Evolutionary conservation across 208 protist genomes (phyloP).

Genomic region (Angomonas ambiguus): DNA sequence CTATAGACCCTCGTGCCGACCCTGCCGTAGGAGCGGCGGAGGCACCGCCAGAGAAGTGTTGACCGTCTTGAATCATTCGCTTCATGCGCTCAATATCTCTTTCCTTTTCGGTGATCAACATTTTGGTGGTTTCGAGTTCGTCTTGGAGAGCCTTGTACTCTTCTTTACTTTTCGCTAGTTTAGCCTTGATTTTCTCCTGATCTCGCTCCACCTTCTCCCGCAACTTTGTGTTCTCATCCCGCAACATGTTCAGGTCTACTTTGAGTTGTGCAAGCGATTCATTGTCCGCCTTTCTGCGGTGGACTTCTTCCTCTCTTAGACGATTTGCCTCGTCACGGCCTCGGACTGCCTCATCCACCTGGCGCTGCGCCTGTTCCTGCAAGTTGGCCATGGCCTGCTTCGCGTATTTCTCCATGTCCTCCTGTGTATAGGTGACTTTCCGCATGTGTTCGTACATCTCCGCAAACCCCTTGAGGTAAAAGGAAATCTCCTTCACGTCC

Average conservation of each 20-base stretch:
- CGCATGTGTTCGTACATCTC: constrained; percentile 75
- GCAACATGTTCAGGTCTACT: constrained; percentile 66
- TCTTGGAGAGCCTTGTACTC: constrained; percentile 72
- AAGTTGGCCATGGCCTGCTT: constrained; percentile 48
- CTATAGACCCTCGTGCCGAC: constrained; percentile 7
- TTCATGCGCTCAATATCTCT: constrained; percentile 75
- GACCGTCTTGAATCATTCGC: constrained; percentile 70
- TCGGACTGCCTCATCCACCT: constrained; percentile 62
- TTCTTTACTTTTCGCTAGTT: constrained; percentile 76
- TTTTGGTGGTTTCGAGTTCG: constrained; percentile 55
- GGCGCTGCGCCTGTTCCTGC: constrained; percentile 66
- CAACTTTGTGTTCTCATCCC: constrained; percentile 82
- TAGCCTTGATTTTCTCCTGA: constrained; percentile 89
- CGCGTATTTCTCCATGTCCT: constrained; percentile 87
- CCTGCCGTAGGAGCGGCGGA: neutral
- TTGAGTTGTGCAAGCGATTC: constrained; percentile 72
- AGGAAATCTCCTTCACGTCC: constrained; percentile 85
- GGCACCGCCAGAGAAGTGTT: neutral
- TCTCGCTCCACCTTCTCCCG: constrained; percentile 89
- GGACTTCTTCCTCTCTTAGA: constrained; percentile 69
- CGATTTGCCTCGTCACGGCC: constrained; percentile 59
- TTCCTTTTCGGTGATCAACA: constrained; percentile 57
- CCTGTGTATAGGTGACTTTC: constrained; percentile 74
- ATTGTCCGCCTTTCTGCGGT: constrained; percentile 52
- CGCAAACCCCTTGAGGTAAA: constrained; percentile 71